Base-by-base conservation (phyloP, 345 rosid genomes). In the Cardiospermum halicacabum region DNA sequence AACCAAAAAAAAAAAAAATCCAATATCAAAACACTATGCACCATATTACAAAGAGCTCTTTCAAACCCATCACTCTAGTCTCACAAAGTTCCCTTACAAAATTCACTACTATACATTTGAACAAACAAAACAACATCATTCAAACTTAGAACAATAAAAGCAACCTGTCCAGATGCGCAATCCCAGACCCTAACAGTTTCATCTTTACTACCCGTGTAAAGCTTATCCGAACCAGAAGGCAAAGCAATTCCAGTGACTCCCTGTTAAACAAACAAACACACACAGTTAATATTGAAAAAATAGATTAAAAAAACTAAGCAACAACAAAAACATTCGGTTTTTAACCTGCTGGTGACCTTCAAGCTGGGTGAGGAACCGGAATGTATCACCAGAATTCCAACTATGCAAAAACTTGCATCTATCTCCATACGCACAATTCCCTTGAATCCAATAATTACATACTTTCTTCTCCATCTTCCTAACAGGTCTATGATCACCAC, bases 141-240 rank as follows among this genome's bases (percentile, higher is more conserved):
- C 21, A 15, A 64, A 64, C 18, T 64, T 36, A 25, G 26, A 28
- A 15, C 2, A n/a, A 47, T 3, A 39, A 64, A 54, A 27, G 51
- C 45, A 67, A 94, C 99, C 99, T 89, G 91, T 58, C 99, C 97
- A 62, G 99, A 85, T 39, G 84, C 85, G 56, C 96, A 89, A 82
- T 95, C 96, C 99, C 99, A 95, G 53, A 81, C 77, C 65, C 97
- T 81, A 26, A 89, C 79, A 15, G 96, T 81, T 73, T 82, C 96
- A 70, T 95, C 97, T 75, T 86, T 79, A 72, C 96, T 83, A 36
- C 93, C 96, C 0, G 99, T 82, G 67, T 85, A 94, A 74, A 95
- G 96, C 80, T 87, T 89, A 81, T 87, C 89, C 7, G 91, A 89
- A 5, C 87, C 96, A 7, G 90, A 71, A 31, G 99, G 96, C 70